A percentile compares a stretch with the other conserved stretches of the same genome.
phyloP scores from a whole-genome alignment of 768 basidiomycete genomes.

The Mycena alexandri region DNA sequence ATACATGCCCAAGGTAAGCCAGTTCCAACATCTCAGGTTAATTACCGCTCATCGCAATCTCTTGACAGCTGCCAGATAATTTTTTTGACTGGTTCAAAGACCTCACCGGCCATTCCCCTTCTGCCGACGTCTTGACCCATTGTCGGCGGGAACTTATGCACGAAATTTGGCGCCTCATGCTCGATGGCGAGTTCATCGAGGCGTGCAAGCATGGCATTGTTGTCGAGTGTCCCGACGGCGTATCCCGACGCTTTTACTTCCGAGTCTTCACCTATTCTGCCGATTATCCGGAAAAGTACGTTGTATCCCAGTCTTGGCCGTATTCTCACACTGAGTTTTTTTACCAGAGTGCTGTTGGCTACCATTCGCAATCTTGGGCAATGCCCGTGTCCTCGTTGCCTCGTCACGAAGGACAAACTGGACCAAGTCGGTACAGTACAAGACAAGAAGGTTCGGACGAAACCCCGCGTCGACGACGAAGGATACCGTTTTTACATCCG shows the following conservation, averaged over 20 bases:
- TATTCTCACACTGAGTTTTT: not conserved
- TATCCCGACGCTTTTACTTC: slow-evolving; percentile 46
- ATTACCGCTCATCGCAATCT: not conserved
- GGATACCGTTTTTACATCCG: not conserved
- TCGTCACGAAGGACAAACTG: slow-evolving; percentile 40
- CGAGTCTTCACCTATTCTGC: slow-evolving; percentile 50
- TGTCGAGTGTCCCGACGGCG: slow-evolving; percentile 47
- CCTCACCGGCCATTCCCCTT: slow-evolving; percentile 20
- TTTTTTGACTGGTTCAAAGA: slow-evolving; percentile 37
- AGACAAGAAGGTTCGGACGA: slow-evolving; percentile 8
- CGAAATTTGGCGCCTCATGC: slow-evolving; percentile 44
- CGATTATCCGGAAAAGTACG: slow-evolving; percentile 55
- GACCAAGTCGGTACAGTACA: slow-evolving; percentile 41
- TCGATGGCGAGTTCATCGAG: slow-evolving; percentile 43
- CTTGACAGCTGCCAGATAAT: slow-evolving; percentile 7
- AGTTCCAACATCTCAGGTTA: not conserved
- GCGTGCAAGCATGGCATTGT: slow-evolving; percentile 48
- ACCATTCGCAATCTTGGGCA: slow-evolving; percentile 41
- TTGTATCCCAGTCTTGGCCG: slow-evolving; percentile 6
- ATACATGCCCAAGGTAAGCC: slow-evolving; percentile 53
- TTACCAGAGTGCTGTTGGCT: slow-evolving; percentile 41
- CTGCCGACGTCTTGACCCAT: slow-evolving; percentile 44
- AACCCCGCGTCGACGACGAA: not conserved
- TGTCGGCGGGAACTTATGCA: slow-evolving; percentile 52
- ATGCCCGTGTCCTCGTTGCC: slow-evolving; percentile 45